A percentile compares a stretch with the other conserved stretches of the same genome.
Evolutionary conservation across 441 rosid species (phyloP).

Genomic region (Pelargonium cotyledonis): DNA sequence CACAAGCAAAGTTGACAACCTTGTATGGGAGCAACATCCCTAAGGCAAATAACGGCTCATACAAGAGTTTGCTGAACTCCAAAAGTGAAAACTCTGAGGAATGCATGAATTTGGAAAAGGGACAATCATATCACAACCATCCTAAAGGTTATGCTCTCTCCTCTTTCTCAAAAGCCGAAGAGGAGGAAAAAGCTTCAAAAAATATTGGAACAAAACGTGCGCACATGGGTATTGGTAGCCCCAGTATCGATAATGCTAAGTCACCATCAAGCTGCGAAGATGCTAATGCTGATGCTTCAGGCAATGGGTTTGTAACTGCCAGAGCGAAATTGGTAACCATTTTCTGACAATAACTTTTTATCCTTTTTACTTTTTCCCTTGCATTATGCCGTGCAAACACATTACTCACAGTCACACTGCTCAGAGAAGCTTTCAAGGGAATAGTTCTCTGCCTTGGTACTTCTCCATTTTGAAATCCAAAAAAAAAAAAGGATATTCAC

Average conservation of each 20-base stretch:
- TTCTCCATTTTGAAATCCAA: not conserved
- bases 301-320: conserved; percentile 80
- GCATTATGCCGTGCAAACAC: not conserved
- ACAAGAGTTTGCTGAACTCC: conserved; percentile 30
- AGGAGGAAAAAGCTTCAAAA: conserved; percentile 45
- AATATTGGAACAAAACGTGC: conserved; percentile 51
- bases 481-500: not conserved
- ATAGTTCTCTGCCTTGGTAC: not conserved
- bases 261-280: conserved; percentile 42
- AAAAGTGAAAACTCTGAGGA: conserved; percentile 43
- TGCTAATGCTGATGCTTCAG: conserved; percentile 37
- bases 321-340: conserved; percentile 68
- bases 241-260: conserved; percentile 28
- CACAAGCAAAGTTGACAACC: conserved; percentile 61
- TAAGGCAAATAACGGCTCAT: conserved; percentile 30
- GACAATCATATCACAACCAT: conserved; percentile 22
- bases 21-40: conserved; percentile 57
- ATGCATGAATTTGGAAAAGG: conserved; percentile 41
- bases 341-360: conserved; percentile 11
- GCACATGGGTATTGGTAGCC: conserved; percentile 46
- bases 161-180: conserved; percentile 31
- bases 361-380: not conserved
- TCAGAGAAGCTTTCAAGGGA: not conserved
- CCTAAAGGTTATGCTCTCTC: conserved; percentile 28
- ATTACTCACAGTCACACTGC: not conserved